A percentile compares a stretch with the other conserved stretches of the same genome.
Conservation (phyloP, 2,329 filamentous ascomycete species). For the Sporothrix dimorphospora region DNA sequence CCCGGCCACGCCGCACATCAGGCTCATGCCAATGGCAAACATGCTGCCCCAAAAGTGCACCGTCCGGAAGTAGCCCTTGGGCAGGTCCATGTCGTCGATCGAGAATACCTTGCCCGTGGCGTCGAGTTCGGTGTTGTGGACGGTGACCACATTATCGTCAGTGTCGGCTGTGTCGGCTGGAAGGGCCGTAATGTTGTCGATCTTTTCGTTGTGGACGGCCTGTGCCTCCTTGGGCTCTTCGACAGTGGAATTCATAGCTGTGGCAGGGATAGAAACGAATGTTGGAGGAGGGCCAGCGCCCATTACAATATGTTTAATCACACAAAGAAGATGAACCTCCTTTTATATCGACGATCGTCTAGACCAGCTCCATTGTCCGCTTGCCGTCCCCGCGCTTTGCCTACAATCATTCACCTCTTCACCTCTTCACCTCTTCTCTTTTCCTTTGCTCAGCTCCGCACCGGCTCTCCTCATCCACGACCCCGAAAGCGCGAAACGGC, state of each 20-base stretch:
- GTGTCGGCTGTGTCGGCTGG: background rate
- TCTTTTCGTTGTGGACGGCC: slow-evolving; percentile 1
- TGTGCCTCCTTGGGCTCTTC: background rate
- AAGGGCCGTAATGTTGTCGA: background rate
- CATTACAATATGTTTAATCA: background rate
- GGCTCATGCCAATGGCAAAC: slow-evolving; percentile 31
- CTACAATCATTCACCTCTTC: too few relatives aligned
- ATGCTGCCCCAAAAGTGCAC: slow-evolving; percentile 29
- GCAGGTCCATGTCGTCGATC: slow-evolving; percentile 25
- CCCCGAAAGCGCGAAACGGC: background rate
- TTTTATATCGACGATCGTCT: background rate
- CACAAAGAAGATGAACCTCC: background rate
- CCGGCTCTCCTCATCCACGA: background rate
- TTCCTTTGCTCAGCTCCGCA: background rate
- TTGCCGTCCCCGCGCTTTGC: background rate
- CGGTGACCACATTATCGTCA: background rate
- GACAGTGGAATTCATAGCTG: background rate
- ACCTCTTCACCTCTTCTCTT: background rate
- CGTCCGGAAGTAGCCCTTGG: slow-evolving; percentile 30
- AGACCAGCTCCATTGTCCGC: background rate
- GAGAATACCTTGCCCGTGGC: slow-evolving; percentile 24
- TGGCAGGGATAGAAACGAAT: background rate
- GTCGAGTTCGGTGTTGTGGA: slow-evolving; percentile 18
- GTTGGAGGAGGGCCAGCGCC: too few relatives aligned
- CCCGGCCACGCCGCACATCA: slow-evolving; percentile 40